Percentiles rank a stretch among this genome's conserved stretches.
These are phyloP conservation scores for Zasmidium citrigriseum DNA, from an alignment of 2,329 filamentous ascomycete genomes.

Conservation along the genomic window DNA sequence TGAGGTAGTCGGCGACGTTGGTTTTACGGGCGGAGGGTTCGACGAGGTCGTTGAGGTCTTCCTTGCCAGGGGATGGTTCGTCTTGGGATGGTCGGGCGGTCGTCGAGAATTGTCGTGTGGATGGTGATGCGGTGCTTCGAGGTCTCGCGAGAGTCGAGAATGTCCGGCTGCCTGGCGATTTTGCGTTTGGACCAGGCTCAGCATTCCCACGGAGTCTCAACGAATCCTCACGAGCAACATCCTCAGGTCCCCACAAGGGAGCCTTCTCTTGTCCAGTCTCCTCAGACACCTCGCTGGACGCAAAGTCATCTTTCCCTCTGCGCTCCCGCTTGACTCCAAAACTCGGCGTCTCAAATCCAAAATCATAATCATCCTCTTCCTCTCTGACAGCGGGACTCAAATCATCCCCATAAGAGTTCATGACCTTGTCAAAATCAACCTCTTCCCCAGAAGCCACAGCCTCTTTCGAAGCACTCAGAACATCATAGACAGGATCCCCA, in stretches of 20 bases:
- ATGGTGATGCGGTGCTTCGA: too few species aligned
- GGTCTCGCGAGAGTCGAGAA: not conserved
- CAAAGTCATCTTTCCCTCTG: too few species aligned
- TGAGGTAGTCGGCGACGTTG: constrained; percentile 28
- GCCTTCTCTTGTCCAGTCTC: too few species aligned
- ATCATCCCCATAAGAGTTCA: constrained; percentile 3
- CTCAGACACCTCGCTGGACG: too few species aligned
- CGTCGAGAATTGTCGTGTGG: not conserved
- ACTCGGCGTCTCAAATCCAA: constrained; percentile 7
- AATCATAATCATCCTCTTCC: constrained; percentile 19
- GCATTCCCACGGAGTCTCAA: not conserved
- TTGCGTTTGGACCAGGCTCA: not conserved
- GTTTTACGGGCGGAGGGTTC: constrained; percentile 17
- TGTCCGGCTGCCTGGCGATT: not conserved
- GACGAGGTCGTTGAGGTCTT: constrained; percentile 9
- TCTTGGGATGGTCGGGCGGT: not conserved
- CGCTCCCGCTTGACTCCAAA: not conserved
- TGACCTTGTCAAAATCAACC: constrained; percentile 1
- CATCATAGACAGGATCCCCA: constrained; percentile 11
- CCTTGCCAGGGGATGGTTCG: not conserved
- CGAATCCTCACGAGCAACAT: constrained; percentile 2
- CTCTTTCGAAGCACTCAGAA: constrained; percentile 6
- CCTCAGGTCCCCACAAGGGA: not conserved
- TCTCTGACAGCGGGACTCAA: not conserved
- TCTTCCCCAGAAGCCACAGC: constrained; percentile 7